Conservation (phyloP, 179 eudicot genomes). For the Gypsophila paniculata region DNA sequence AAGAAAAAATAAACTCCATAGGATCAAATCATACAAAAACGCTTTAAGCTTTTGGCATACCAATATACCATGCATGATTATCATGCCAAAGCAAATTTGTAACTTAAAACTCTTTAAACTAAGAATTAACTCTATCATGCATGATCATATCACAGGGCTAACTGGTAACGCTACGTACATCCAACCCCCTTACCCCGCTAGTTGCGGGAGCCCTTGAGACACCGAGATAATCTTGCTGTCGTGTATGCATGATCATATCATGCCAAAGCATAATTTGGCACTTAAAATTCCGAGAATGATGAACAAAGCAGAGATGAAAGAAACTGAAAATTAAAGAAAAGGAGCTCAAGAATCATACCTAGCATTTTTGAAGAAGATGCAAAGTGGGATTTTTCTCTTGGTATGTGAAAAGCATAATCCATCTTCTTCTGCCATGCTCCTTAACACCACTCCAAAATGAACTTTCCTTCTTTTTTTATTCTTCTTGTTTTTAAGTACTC, state of each 20-base stretch:
- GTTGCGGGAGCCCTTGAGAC: too few relatives aligned
- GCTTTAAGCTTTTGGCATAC: too few relatives aligned
- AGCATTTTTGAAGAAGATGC: conserved; percentile 42
- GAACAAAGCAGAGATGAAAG: background rate
- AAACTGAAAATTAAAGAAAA: background rate
- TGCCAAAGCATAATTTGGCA: background rate
- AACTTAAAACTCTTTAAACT: background rate
- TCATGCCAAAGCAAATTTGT: background rate
- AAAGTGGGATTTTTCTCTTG: conserved; percentile 36
- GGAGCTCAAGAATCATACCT: conserved; percentile 31
- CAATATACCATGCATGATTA: background rate
- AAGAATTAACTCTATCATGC: too few relatives aligned
- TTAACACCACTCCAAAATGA: background rate
- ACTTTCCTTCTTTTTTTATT: background rate
- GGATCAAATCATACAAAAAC: background rate
- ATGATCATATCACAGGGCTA: too few relatives aligned
- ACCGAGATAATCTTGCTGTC: too few relatives aligned
- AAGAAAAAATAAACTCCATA: background rate
- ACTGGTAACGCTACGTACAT: too few relatives aligned
- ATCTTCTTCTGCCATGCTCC: conserved; percentile 40
- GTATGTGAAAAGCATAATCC: conserved; percentile 32
- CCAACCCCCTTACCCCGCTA: too few relatives aligned
- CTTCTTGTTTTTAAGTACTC: background rate
- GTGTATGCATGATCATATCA: background rate
- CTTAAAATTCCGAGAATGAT: background rate